These are phyloP conservation scores for Gossypium rotundifolium DNA, from an alignment of 345 rosid species.

Conservation along the genomic window DNA sequence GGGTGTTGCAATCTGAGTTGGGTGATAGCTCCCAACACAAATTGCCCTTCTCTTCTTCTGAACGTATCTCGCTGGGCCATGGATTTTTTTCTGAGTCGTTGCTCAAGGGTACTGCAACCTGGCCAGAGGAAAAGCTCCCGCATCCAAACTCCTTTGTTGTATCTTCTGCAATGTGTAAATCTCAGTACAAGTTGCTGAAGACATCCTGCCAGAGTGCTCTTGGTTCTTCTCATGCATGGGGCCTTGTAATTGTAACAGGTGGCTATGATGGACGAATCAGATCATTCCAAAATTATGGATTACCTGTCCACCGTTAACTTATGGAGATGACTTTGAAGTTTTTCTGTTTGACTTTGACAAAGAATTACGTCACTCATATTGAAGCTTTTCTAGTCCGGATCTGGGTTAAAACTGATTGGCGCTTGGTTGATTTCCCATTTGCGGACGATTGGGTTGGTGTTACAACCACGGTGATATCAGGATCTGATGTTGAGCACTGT, in stretches of 20 bases:
- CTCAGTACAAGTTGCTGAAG: constrained; percentile 31
- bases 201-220: constrained; percentile 19
- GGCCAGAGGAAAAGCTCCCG: constrained; percentile 53
- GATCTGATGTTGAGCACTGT: background rate
- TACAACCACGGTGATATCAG: background rate
- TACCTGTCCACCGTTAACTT: constrained; percentile 25
- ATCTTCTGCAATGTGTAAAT: constrained; percentile 25
- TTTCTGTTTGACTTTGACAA: background rate
- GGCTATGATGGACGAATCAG: constrained; percentile 44
- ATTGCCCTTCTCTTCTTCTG: constrained; percentile 26
- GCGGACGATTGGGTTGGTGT: background rate
- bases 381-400: background rate
- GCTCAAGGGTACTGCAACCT: constrained; percentile 46
- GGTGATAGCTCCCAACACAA: constrained; percentile 23
- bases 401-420: background rate
- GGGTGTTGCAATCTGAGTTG: constrained; percentile 9
- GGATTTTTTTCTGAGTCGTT: constrained; percentile 19
- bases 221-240: constrained; percentile 35
- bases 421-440: background rate
- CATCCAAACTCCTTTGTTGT: constrained; percentile 13
- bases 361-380: background rate
- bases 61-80: constrained; percentile 13
- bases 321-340: background rate
- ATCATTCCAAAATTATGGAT: constrained; percentile 39
- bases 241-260: constrained; percentile 36